These are phyloP conservation scores for Casuarina equisetifolia DNA, from an alignment of 306 rosid species.

Conservation along the genomic window DNA sequence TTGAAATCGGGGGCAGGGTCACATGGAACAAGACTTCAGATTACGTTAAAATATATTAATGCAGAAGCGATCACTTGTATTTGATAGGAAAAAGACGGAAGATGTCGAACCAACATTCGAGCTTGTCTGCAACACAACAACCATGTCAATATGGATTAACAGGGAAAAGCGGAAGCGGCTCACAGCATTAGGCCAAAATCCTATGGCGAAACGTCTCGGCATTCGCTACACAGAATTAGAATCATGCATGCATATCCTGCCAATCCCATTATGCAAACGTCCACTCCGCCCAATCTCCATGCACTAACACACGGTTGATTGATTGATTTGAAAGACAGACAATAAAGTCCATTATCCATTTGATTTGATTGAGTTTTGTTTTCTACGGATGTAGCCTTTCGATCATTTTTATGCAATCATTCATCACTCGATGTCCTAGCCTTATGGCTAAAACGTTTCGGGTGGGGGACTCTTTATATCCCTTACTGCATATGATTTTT, in stretches of 20 bases:
- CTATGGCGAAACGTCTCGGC: slow-evolving; percentile 8
- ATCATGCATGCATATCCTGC: slow-evolving; percentile 6
- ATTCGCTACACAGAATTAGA: slow-evolving; percentile 5
- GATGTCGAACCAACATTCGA: slow-evolving; percentile 36
- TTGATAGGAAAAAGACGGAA: slow-evolving; percentile 45
- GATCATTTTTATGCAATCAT: slow-evolving; percentile 2
- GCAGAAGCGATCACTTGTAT: slow-evolving; percentile 35
- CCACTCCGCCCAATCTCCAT: background rate
- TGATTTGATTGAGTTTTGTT: background rate
- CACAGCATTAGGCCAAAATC: slow-evolving; percentile 39
- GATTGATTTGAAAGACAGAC: background rate
- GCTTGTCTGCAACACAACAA: slow-evolving; percentile 44
- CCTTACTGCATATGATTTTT: background rate
- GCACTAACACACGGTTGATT: background rate
- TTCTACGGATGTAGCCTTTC: background rate
- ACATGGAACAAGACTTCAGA: slow-evolving; percentile 23
- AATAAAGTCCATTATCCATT: background rate
- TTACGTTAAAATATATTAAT: slow-evolving; percentile 32
- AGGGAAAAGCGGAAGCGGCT: slow-evolving; percentile 22
- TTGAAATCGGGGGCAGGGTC: slow-evolving; percentile 16
- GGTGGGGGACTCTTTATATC: background rate
- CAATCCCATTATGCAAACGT: background rate
- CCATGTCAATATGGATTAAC: slow-evolving; percentile 24
- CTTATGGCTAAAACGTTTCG: background rate
- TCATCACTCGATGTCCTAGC: background rate